Conservation (phyloP, 345 rosid genomes). For the Citrus medica region DNA sequence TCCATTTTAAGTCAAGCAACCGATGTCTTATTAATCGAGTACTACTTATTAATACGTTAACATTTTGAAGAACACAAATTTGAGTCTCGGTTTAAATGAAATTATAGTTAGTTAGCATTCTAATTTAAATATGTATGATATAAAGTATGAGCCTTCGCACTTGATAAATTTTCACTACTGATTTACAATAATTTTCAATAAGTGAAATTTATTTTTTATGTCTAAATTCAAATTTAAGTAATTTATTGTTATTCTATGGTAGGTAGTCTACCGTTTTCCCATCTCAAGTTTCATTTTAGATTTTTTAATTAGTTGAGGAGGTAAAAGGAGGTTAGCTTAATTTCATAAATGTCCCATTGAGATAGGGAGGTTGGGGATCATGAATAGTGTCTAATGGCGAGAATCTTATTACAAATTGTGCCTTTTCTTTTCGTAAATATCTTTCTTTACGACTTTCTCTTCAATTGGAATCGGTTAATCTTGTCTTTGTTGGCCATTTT, state of each 20-base stretch:
- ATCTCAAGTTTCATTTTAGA: neutral
- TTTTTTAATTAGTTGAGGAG: neutral
- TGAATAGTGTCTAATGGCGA: neutral
- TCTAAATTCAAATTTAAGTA: too few species aligned
- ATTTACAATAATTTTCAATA: too few species aligned
- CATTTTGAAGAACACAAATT: too few species aligned
- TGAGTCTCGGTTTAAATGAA: too few species aligned
- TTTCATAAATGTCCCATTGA: neutral
- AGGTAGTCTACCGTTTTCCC: neutral
- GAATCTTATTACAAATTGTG: neutral
- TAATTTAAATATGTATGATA: too few species aligned
- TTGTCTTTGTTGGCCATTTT: slow-evolving; percentile 9
- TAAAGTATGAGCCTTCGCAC: neutral
- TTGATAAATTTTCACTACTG: too few species aligned
- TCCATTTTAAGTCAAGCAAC: too few species aligned
- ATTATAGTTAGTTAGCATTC: too few species aligned
- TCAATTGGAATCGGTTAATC: neutral
- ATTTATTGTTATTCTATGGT: neutral
- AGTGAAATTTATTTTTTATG: too few species aligned
- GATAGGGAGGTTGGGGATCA: neutral
- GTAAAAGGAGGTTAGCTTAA: neutral
- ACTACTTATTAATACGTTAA: too few species aligned
- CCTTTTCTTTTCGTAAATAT: neutral
- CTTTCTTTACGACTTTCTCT: neutral
- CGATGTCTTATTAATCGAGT: too few species aligned